Evolutionary conservation across 768 basidiomycete genomes (phyloP), one percentile per base, ranked within the genome.

Genomic region (Leccinellum luteum): DNA sequence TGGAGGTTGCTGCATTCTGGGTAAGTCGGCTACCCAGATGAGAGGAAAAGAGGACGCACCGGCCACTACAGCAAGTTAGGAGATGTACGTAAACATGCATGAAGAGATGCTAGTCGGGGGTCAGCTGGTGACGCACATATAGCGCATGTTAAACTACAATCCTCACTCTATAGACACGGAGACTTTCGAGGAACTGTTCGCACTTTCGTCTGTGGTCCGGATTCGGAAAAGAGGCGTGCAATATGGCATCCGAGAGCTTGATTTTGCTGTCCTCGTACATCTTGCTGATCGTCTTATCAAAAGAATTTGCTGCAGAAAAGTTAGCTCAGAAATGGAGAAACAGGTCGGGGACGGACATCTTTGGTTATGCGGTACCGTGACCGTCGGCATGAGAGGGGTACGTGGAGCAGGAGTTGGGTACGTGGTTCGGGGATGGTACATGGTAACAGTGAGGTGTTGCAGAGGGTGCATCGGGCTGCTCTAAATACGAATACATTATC

Each of bases 11-110:
- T 67, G 19, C 25, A 21, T 48, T 45, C 8, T 23, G 6, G 21
- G 6, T 52, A 19, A 59, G 28, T 38, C 14, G 12, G 14, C 3
- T 28, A 10, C 14, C 50, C 9, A 7, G 10, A 41, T 41, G 19
- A 19, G 35, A 41, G 13, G 17, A 6, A n/a, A 41, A 50, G 31
- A 15, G 7, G 15, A 48, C 51, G 38, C 7, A 60, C 69, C 52
- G 13, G 49, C 54, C 6, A 19, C 14, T 6, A 45, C 56, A 61
- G 52, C 69, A 73, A 13, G 13, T 47, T n/a, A 43, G 41, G 25
- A 69, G 7, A 51, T 73, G 69, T 17, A 61, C 43, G 47, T 62
- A 73, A 3, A 59, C 60, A 34, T 73, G 50, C 57, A 64, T 51
- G 21, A 69, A 67, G 28, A 73, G 55, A 52, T 62, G n/a, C 69